Conservation (phyloP, 2,329 filamentous ascomycete species). For the Verticillium klebahnii region DNA sequence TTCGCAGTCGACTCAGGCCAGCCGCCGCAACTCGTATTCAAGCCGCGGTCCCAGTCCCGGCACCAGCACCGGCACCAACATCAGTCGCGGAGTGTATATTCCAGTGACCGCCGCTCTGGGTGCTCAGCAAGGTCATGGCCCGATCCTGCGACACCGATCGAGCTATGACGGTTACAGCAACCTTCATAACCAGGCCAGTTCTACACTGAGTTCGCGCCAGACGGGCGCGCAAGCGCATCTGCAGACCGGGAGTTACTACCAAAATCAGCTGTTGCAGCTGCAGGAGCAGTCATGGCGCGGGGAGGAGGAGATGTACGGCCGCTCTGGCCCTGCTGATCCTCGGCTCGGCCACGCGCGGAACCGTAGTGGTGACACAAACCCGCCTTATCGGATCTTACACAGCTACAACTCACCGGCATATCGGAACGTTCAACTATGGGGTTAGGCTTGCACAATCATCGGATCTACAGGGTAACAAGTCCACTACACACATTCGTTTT, state of each 20-base stretch:
- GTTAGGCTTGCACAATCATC: conserved; percentile 25
- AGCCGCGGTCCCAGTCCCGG: not conserved
- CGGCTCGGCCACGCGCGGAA: not conserved
- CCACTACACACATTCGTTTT: not conserved
- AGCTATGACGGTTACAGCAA: conserved; percentile 23
- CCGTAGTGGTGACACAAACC: conserved; percentile 10
- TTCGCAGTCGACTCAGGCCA: conserved; percentile 1
- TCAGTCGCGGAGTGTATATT: not conserved
- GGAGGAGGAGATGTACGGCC: not conserved
- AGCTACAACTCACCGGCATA: conserved; percentile 57
- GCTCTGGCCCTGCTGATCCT: not conserved
- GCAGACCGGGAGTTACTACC: conserved; percentile 9
- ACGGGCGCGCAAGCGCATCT: conserved; percentile 7
- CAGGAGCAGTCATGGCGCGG: conserved; percentile 16
- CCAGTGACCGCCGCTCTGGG: conserved; percentile 5
- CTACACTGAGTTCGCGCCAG: conserved; percentile 14
- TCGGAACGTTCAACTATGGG: conserved; percentile 50
- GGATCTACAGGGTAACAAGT: not conserved
- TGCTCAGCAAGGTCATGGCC: conserved; percentile 6
- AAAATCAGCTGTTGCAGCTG: conserved; percentile 7
- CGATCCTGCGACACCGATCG: conserved; percentile 24
- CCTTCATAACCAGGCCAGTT: conserved; percentile 8
- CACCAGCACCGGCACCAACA: not conserved
- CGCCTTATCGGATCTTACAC: conserved; percentile 49
- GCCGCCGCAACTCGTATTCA: not conserved